Base-by-base conservation (phyloP, 768 basidiomycete species). In the Auricularia sp. region DNA sequence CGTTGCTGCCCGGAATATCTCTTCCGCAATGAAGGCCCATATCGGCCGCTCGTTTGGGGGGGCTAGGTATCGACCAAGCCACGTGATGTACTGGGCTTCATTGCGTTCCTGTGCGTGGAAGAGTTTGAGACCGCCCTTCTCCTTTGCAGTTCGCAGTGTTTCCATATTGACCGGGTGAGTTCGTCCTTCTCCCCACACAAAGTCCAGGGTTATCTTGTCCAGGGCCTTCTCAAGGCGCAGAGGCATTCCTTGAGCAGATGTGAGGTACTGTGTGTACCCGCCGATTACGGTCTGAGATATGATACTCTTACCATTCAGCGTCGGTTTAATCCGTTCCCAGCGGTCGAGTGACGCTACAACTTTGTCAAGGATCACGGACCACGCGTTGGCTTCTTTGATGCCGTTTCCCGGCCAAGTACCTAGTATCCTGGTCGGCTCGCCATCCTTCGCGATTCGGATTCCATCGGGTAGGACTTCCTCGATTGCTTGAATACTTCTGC, bases 171-270 rank as follows among this genome's bases (percentile, higher is more conserved):
- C 47, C 3, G 47, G 47, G 16, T 18, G 47, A 16, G 11, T 8
- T 4, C 47, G 5, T 13, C 4, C 67, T 6, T 65, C n/a, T 24
- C 58, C 65, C 73, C 73, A 77, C 3, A 78, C 67, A 34, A 77
- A 78, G 2, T 70, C 63, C 1, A 67, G 18, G 3, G 71, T 70
- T 3, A 36, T 67, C 29, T 69, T 71, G n/a, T 63, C 29, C 1
- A 78, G 65, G 10, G 34, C 18, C 2, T 69, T 65, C 35, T 71
- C 71, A 0, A 76, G 65, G 0, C 54, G 13, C 14, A 66, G 58
- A 0, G 77, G 77, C 77, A 80, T 79, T 0, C 75, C 76, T 65
- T 80, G 77, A 0, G 76, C 76, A 54, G 68, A 47, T 0, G 75
- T 72, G 0, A 74, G 66, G 69, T 77, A 80, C 62, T 79, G 77